Percentiles rank a stretch among this genome's conserved stretches.
phyloP scores from a whole-genome alignment of 2,329 filamentous ascomycete species.

The Cercospora janseana region DNA sequence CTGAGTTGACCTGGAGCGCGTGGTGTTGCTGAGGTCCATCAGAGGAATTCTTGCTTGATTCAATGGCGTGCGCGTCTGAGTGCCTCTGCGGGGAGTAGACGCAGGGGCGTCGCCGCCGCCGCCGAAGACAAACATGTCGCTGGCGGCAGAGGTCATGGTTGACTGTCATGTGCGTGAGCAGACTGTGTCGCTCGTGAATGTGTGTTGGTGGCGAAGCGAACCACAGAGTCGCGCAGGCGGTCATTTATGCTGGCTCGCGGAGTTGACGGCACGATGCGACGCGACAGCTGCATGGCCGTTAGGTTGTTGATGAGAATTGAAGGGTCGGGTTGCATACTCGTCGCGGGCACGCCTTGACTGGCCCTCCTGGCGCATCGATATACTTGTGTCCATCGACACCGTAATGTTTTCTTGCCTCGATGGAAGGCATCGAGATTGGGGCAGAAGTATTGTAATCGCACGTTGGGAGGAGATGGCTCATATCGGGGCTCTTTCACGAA shows the following conservation, averaged over 20 bases:
- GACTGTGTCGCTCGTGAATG: slow-evolving; percentile 5
- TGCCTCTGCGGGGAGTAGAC: slow-evolving; percentile 23
- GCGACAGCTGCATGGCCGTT: neutral
- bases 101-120: slow-evolving; percentile 18
- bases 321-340: neutral
- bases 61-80: slow-evolving; percentile 18
- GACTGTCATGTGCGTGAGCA: slow-evolving; percentile 16
- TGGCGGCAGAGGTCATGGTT: slow-evolving; percentile 23
- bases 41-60: slow-evolving; percentile 21
- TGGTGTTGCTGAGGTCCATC: slow-evolving; percentile 27
- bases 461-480: no score
- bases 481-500: no score
- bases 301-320: neutral
- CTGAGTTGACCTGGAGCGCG: slow-evolving; percentile 15
- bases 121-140: slow-evolving; percentile 19
- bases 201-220: slow-evolving; percentile 1
- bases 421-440: slow-evolving; percentile 1
- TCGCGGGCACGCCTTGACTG: neutral
- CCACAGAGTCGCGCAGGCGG: slow-evolving; percentile 20
- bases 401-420: slow-evolving; percentile 19
- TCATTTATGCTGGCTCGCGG: neutral
- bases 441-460: neutral
- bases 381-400: slow-evolving; percentile 28
- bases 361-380: slow-evolving; percentile 14
- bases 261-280: neutral